Evolutionary conservation across 2,329 filamentous ascomycete species (phyloP).

Genomic region (Colletotrichum echinochloae): DNA sequence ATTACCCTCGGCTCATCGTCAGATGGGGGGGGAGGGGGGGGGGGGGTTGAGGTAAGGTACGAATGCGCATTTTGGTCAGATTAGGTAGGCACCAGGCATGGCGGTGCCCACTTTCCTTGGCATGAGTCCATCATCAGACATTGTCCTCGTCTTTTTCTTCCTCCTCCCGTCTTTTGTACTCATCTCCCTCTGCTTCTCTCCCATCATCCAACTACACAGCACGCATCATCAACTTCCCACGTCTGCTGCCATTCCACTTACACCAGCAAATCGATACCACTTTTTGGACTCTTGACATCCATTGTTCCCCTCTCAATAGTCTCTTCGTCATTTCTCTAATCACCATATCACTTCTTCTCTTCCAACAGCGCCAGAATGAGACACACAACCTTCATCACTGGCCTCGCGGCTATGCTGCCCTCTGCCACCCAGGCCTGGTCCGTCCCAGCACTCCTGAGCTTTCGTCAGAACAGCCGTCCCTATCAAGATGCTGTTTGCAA

Average conservation of each 20-base stretch:
- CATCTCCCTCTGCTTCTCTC: constrained; percentile 1
- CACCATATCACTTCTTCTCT: neutral
- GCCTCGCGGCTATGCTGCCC: constrained; percentile 29
- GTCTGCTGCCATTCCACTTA: constrained; percentile 9
- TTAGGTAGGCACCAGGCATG: constrained; percentile 13
- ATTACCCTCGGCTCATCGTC: constrained; percentile 2
- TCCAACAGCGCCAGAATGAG: constrained; percentile 20
- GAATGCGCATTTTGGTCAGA: neutral
- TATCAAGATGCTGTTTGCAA: constrained; percentile 39
- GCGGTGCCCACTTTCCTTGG: constrained; percentile 18
- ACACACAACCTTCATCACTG: constrained; percentile 32
- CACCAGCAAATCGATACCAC: constrained; percentile 15
- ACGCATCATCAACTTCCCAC: constrained; percentile 8
- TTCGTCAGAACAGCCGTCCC: constrained; percentile 41
- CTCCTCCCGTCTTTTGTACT: constrained; percentile 9
- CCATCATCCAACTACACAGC: constrained; percentile 17
- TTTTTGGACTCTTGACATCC: neutral
- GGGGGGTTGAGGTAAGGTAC: constrained; percentile 9
- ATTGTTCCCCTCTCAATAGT: neutral
- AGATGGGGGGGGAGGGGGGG: constrained; percentile 5
- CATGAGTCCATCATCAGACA: constrained; percentile 13
- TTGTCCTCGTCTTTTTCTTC: constrained; percentile 1
- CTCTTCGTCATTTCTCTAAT: neutral
- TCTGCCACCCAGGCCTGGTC: constrained; percentile 20
- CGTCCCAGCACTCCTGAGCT: constrained; percentile 17